phyloP scores from a whole-genome alignment of 164 flowering plant genomes.

The Platanus orientalis region DNA sequence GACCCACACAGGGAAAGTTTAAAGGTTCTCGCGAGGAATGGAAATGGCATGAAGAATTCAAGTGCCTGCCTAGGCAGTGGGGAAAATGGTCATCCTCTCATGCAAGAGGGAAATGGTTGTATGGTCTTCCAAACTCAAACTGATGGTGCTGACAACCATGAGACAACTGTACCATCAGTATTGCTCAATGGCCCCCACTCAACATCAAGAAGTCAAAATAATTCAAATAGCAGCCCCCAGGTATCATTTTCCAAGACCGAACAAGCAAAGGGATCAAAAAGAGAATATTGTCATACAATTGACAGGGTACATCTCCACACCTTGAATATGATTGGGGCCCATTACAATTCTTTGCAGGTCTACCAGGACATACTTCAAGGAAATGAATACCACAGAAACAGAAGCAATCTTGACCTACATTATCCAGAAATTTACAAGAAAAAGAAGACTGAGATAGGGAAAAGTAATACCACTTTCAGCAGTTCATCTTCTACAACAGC shows the following conservation, averaged over 20 bases:
- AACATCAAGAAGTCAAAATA: not conserved
- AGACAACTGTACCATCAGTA: not conserved
- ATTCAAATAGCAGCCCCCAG: slow-evolving; percentile 16
- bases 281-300: slow-evolving; percentile 13
- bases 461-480: slow-evolving; percentile 19
- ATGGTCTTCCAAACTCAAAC: not conserved
- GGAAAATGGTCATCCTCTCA: not conserved
- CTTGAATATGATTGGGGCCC: slow-evolving; percentile 22
- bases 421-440: slow-evolving; percentile 48
- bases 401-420: slow-evolving; percentile 8
- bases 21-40: slow-evolving; percentile 10
- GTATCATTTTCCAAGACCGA: slow-evolving; percentile 14
- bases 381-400: slow-evolving; percentile 8
- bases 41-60: not conserved
- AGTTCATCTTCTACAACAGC: slow-evolving; percentile 10
- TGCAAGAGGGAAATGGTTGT: not conserved
- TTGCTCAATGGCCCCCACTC: slow-evolving; percentile 4
- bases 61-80: not conserved
- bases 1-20: not conserved
- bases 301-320: slow-evolving; percentile 16
- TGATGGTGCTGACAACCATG: not conserved
- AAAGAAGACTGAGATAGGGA: slow-evolving; percentile 45
- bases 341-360: slow-evolving; percentile 19
- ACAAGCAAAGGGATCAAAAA: slow-evolving; percentile 28
- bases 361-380: slow-evolving; percentile 12